Evolutionary conservation across 345 rosid species (phyloP).

Genomic region (Murraya koenigii): DNA sequence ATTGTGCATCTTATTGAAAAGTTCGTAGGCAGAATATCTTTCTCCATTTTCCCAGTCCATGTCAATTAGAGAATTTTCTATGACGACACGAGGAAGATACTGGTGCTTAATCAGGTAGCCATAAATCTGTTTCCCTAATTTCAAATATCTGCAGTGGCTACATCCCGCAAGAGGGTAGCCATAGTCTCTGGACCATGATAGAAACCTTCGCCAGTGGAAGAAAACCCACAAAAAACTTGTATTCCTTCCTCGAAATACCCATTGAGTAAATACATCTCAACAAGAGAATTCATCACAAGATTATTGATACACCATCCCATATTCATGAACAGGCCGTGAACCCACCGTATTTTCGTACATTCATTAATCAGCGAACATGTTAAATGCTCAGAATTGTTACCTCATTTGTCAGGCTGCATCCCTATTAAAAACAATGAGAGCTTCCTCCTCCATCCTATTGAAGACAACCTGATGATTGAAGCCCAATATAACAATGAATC

Average conservation of each 20-base stretch:
- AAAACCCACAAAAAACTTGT: conserved; percentile 19
- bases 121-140: conserved; percentile 47
- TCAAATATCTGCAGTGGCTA: conserved; percentile 4
- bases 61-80: conserved; percentile 29
- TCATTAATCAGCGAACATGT: conserved; percentile 24
- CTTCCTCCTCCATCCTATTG: conserved; percentile 31
- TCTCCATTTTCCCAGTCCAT: conserved; percentile 25
- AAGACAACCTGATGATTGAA: conserved; percentile 40
- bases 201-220: conserved; percentile 18
- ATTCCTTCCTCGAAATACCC: conserved; percentile 29
- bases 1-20: conserved; percentile 23
- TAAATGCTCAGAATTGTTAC: conserved; percentile 44
- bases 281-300: conserved; percentile 28
- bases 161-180: conserved; percentile 35
- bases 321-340: conserved; percentile 30
- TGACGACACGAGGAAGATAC: conserved; percentile 17
- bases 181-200: conserved; percentile 28
- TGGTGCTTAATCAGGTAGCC: conserved; percentile 35
- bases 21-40: conserved; percentile 13
- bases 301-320: conserved; percentile 23
- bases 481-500: conserved; percentile 60
- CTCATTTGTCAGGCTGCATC: conserved; percentile 45
- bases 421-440: conserved; percentile 27
- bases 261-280: conserved; percentile 30
- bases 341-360: conserved; percentile 20